Percentiles rank a stretch among this genome's conserved stretches.
phyloP scores from a whole-genome alignment of 345 rosid genomes.

The Isatis tinctoria region DNA sequence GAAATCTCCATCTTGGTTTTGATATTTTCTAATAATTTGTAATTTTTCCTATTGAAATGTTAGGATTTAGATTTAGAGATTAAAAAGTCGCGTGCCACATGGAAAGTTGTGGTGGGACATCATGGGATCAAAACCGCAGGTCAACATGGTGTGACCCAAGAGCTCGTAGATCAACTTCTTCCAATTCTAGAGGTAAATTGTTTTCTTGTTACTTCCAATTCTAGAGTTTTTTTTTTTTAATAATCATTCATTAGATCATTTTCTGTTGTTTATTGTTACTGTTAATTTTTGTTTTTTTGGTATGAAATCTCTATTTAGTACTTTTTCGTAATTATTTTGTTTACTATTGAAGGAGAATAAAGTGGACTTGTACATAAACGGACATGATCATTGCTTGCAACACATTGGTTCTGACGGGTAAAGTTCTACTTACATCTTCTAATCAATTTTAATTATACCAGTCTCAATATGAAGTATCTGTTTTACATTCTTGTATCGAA shows the following conservation, averaged over 20 bases:
- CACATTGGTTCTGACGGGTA: conserved; percentile 45
- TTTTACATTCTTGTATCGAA: background rate
- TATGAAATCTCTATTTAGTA: background rate
- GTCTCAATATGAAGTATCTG: background rate
- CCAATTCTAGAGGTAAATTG: conserved; percentile 46
- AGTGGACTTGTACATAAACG: conserved; percentile 56
- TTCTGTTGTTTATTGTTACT: too few relatives aligned
- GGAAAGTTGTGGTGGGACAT: conserved; percentile 68
- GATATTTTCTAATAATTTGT: background rate
- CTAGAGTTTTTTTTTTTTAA: conserved; percentile 24
- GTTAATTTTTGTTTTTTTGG: background rate
- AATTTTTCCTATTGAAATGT: background rate
- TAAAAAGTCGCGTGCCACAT: conserved; percentile 42
- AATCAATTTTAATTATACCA: background rate
- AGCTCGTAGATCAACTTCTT: conserved; percentile 45
- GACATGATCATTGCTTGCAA: conserved; percentile 64
- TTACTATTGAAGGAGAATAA: conserved; percentile 36
- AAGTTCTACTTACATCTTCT: background rate
- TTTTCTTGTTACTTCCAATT: conserved; percentile 31
- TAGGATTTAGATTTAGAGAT: conserved; percentile 49
- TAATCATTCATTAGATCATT: too few relatives aligned
- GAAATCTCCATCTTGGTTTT: background rate
- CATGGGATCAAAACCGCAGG: conserved; percentile 59
- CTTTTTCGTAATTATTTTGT: background rate
- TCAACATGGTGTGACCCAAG: conserved; percentile 50